These are phyloP conservation scores for Psidium friedrichsthalianum DNA, from an alignment of 345 rosid species.

Conservation along the genomic window DNA sequence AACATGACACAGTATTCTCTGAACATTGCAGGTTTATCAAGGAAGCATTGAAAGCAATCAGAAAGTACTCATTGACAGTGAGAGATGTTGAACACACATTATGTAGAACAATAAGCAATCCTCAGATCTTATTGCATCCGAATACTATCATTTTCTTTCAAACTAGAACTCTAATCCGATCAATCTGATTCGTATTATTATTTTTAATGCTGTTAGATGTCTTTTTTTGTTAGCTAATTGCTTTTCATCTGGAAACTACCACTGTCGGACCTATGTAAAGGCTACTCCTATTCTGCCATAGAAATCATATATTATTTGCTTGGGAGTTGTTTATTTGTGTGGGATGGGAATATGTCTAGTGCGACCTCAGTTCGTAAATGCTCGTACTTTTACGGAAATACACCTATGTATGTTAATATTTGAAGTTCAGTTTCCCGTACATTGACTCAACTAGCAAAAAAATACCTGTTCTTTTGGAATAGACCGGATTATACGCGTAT, in stretches of 20 bases:
- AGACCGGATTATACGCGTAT: neutral
- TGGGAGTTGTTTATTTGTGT: neutral
- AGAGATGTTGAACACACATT: neutral
- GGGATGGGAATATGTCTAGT: neutral
- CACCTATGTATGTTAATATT: neutral
- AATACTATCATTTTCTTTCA: neutral
- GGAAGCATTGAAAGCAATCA: constrained; percentile 72
- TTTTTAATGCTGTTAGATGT: neutral
- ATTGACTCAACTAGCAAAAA: neutral
- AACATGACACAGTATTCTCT: neutral
- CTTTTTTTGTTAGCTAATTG: neutral
- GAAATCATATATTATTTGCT: neutral
- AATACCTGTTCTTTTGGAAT: neutral
- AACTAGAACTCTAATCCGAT: neutral
- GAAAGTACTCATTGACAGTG: constrained; percentile 65
- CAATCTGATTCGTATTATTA: neutral
- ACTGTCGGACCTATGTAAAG: neutral
- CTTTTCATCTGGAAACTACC: neutral
- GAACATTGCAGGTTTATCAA: constrained; percentile 59
- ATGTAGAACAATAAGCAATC: neutral
- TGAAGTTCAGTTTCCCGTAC: neutral
- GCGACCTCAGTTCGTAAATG: neutral
- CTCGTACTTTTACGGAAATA: neutral
- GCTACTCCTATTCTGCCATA: neutral
- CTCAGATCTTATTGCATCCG: neutral